Evolutionary conservation across 2,329 filamentous ascomycete genomes (phyloP).

Genomic region (Neospermospora avenae): DNA sequence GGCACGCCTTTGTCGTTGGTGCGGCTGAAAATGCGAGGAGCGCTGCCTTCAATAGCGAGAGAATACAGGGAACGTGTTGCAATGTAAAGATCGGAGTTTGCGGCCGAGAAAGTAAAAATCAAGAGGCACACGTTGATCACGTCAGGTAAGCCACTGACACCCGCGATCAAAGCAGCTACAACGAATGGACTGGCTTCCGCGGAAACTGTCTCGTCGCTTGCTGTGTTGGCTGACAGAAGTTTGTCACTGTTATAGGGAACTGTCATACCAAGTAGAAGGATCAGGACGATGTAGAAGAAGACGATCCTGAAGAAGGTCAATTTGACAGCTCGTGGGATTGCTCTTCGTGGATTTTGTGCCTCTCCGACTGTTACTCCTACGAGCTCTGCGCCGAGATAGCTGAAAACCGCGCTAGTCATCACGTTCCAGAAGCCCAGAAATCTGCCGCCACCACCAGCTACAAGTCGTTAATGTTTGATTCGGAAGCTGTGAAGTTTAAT

Average conservation of each 20-base stretch:
- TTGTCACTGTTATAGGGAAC: constrained; percentile 62
- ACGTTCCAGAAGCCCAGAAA: constrained; percentile 59
- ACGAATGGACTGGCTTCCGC: constrained; percentile 49
- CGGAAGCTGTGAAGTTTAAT: background rate
- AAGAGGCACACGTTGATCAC: constrained; percentile 68
- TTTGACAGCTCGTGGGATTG: constrained; percentile 62
- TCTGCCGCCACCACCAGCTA: constrained; percentile 42
- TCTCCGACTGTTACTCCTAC: constrained; percentile 59
- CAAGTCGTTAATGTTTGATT: constrained; percentile 2
- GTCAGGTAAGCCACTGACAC: constrained; percentile 60
- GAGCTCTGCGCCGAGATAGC: constrained; percentile 63
- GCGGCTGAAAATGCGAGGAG: constrained; percentile 55
- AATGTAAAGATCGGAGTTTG: constrained; percentile 59
- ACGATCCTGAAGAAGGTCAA: constrained; percentile 61
- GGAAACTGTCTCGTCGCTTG: constrained; percentile 44
- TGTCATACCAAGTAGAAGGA: constrained; percentile 59
- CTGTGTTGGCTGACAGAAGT: constrained; percentile 48
- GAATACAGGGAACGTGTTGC: constrained; percentile 70
- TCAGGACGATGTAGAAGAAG: constrained; percentile 60
- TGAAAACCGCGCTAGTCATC: constrained; percentile 50
- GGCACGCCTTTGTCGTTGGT: constrained; percentile 56
- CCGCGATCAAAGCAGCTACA: constrained; percentile 60
- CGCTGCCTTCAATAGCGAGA: constrained; percentile 63
- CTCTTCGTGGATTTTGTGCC: constrained; percentile 59
- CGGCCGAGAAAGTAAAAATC: constrained; percentile 63